These are phyloP conservation scores for Symbiodinium natans DNA, from an alignment of 73 alveolate genomes.

Conservation along the genomic window DNA sequence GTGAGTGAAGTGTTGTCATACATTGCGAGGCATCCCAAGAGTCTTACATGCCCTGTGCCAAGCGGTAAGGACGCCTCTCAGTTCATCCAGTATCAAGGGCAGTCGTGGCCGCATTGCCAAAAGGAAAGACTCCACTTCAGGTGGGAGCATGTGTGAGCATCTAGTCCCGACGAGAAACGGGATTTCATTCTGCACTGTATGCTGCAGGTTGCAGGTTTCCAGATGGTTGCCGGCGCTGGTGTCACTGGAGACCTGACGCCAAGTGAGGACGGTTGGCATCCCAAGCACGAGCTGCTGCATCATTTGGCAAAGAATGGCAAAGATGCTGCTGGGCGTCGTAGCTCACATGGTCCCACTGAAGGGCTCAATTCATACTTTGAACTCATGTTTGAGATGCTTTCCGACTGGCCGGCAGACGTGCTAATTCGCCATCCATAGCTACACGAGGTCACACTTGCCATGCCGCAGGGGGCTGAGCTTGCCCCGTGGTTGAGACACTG, in stretches of 20 bases:
- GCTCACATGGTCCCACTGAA: too few species aligned
- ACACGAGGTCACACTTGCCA: not conserved
- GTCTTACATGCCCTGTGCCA: too few species aligned
- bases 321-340: too few species aligned
- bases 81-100: conserved; percentile 91
- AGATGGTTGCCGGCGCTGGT: conserved; percentile 87
- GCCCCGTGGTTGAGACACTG: not conserved
- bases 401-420: too few species aligned
- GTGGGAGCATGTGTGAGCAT: not conserved
- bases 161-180: not conserved
- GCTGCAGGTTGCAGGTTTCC: conserved; percentile 62
- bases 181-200: not conserved
- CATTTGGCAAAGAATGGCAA: too few species aligned
- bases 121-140: conserved; percentile 18
- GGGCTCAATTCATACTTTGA: too few species aligned
- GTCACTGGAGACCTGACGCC: conserved; percentile 35
- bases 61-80: conserved; percentile 51
- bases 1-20: too few species aligned
- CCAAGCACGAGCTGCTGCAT: too few species aligned
- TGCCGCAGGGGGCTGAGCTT: not conserved
- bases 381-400: too few species aligned
- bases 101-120: conserved; percentile 25
- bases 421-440: too few species aligned
- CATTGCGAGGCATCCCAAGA: too few species aligned
- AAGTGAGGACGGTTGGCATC: not conserved